Evolutionary conservation across 2,329 filamentous ascomycete genomes (phyloP).

Genomic region (Gyromitra esculenta): DNA sequence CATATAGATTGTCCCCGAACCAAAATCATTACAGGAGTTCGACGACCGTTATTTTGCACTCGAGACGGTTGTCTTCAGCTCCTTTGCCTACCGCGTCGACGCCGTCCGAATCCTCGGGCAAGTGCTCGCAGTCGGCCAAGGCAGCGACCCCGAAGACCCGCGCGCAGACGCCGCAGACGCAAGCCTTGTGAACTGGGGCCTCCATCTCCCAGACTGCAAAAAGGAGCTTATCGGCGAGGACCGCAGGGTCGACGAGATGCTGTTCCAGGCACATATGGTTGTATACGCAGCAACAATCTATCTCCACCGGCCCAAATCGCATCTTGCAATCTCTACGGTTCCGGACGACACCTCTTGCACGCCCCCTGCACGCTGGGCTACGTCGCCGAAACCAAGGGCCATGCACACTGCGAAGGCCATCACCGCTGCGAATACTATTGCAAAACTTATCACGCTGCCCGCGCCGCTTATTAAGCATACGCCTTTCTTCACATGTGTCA

Average conservation of each 20-base stretch:
- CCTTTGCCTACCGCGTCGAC: slow-evolving; percentile 84
- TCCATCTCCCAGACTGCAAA: slow-evolving; percentile 79
- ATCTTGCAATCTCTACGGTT: slow-evolving; percentile 70
- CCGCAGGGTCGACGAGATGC: slow-evolving; percentile 83
- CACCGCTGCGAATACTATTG: slow-evolving; percentile 79
- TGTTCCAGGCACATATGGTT: slow-evolving; percentile 91
- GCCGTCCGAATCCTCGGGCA: slow-evolving; percentile 80
- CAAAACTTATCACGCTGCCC: slow-evolving; percentile 77
- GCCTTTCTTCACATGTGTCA: slow-evolving; percentile 83
- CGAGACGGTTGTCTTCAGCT: slow-evolving; percentile 77
- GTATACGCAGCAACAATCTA: slow-evolving; percentile 72
- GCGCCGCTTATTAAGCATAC: slow-evolving; percentile 77
- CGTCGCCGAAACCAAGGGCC: slow-evolving; percentile 63
- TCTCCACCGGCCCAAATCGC: slow-evolving; percentile 80
- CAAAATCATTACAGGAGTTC: slow-evolving; percentile 76
- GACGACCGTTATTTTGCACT: slow-evolving; percentile 79
- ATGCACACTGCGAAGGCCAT: slow-evolving; percentile 82
- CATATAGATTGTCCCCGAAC: slow-evolving; percentile 67
- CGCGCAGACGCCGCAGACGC: slow-evolving; percentile 69
- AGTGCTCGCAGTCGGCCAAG: slow-evolving; percentile 68
- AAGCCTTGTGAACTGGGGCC: slow-evolving; percentile 75
- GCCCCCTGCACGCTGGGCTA: slow-evolving; percentile 63
- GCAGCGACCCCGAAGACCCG: slow-evolving; percentile 64
- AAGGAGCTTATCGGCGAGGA: slow-evolving; percentile 74
- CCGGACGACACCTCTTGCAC: slow-evolving; percentile 74